Percentiles rank a stretch among this genome's conserved stretches.
Evolutionary conservation across 2,329 filamentous ascomycete species (phyloP).

Genomic region (Diaporthe sp.): DNA sequence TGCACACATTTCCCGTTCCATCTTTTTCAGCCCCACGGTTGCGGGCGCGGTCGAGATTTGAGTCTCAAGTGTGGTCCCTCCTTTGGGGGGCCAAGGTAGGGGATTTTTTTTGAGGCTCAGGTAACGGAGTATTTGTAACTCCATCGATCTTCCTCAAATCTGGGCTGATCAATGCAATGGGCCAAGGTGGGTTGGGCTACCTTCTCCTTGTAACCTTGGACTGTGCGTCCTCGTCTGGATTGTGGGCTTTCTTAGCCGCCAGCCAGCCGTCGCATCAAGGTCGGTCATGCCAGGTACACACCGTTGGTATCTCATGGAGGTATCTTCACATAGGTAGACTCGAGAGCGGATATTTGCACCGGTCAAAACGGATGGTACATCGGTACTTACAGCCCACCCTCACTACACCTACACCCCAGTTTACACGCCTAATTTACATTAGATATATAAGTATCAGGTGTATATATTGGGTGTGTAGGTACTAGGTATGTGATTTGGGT

Average conservation of each 20-base stretch:
- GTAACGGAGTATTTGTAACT: conserved; percentile 20
- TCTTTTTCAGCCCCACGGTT: conserved; percentile 18
- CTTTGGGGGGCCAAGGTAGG: background rate
- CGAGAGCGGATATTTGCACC: too few species aligned
- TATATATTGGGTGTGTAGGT: too few species aligned
- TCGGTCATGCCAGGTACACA: background rate
- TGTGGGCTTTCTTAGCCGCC: background rate
- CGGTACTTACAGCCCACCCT: too few species aligned
- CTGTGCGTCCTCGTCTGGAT: background rate
- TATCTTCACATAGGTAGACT: background rate
- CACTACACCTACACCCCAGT: too few species aligned
- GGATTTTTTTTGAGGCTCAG: background rate
- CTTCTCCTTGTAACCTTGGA: background rate
- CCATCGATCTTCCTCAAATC: conserved; percentile 15
- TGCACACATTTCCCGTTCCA: conserved; percentile 4
- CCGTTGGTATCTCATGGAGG: background rate
- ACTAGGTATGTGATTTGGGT: too few species aligned
- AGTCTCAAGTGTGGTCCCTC: conserved; percentile 3
- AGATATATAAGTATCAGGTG: too few species aligned
- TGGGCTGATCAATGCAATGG: conserved; percentile 19
- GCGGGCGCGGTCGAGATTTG: background rate
- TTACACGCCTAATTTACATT: too few species aligned
- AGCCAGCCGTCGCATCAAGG: background rate
- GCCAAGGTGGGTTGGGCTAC: background rate
- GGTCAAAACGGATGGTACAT: too few species aligned